Base-by-base conservation (phyloP, 371 early-diverging fungal genomes). In the Actinomortierella ambigua region DNA sequence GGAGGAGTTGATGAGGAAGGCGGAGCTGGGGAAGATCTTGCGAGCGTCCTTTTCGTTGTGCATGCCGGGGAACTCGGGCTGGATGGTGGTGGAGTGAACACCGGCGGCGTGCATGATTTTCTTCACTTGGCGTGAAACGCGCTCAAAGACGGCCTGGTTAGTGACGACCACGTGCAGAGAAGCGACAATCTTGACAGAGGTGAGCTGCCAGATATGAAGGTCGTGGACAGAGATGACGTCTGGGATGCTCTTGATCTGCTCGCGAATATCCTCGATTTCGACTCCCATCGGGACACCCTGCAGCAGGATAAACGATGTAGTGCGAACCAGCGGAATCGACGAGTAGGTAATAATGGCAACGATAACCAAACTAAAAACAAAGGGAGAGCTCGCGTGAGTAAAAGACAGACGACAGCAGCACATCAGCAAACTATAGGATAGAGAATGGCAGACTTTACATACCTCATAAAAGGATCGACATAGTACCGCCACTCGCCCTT, bases 151-250 rank as follows among this genome's bases (percentile, higher is more conserved):
- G 47, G 79, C 65, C 28, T 83, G 81, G 17, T 83, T 80, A n/a
- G 77, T 76, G 24, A 94, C 68, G 15, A 85, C 75, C 0, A 96
- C 86, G 76, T 97, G 97, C 15, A 94, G 87, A 0, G 93, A 90
- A 0, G 93, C 93, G 51, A 96, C 86, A 52, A 83, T 75, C 66
- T 95, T 94, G 55, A 87, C 88, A 50, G 94, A 94, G 27, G 91
- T 90, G 55, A 97, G 76, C 67, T 94, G 92, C 96, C 96, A 97
- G 23, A 97, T 91, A 66, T 97, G 97, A n/a, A 97, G 63, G 57
- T 97, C 97, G 64, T 97, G 97, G 34, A 95, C 82, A 17, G 88
- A 90, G 5, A 88, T 34, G 8, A 96, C 86, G 27, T 84, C 86
- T 3, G 82, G 81, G 13, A 90, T 69, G 57, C 83, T 69, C 55